Percentiles rank a stretch among this genome's conserved stretches.
Evolutionary conservation across 495 filamentous ascomycete species (phyloP).

Genomic region (Stereocaulon alpinum): DNA sequence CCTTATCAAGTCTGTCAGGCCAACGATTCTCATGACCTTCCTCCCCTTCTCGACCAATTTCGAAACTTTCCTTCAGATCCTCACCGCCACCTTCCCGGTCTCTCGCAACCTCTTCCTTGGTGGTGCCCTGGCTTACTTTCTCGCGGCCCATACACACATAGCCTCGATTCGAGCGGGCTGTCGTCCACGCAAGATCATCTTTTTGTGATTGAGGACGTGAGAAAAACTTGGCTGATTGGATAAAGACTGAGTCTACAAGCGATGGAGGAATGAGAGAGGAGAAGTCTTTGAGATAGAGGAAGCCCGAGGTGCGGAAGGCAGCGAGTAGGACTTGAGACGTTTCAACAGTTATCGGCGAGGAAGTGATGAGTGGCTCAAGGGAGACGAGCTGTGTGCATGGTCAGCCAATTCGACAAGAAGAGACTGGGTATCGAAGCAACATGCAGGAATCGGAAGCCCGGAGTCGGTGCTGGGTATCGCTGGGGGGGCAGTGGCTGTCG

Average conservation of each 20-base stretch:
- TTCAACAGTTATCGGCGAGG: conserved; percentile 48
- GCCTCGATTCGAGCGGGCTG: conserved; percentile 65
- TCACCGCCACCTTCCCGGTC: conserved; percentile 45
- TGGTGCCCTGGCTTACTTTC: conserved; percentile 55
- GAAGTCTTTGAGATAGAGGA: conserved; percentile 81
- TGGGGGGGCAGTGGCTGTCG: background rate
- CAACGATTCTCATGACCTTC: conserved; percentile 64
- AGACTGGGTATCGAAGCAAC: no score
- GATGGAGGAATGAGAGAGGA: conserved; percentile 47
- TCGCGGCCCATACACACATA: conserved; percentile 69
- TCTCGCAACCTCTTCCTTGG: conserved; percentile 47
- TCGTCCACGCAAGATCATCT: conserved; percentile 57
- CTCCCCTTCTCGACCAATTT: conserved; percentile 70
- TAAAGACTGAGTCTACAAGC: conserved; percentile 53
- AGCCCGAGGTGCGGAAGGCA: conserved; percentile 79
- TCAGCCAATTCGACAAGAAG: background rate
- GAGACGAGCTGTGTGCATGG: conserved; percentile 60
- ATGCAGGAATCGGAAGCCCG: background rate
- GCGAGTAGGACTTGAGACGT: conserved; percentile 62
- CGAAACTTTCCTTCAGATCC: conserved; percentile 76
- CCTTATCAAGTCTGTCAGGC: conserved; percentile 45
- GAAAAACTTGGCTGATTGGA: conserved; percentile 69
- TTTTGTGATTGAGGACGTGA: conserved; percentile 58
- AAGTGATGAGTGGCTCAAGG: conserved; percentile 64
- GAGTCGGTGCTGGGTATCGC: background rate